Evolutionary conservation across 768 basidiomycete genomes (phyloP), one percentile per base, ranked within the genome.

Genomic region (Auriculariales sp.): DNA sequence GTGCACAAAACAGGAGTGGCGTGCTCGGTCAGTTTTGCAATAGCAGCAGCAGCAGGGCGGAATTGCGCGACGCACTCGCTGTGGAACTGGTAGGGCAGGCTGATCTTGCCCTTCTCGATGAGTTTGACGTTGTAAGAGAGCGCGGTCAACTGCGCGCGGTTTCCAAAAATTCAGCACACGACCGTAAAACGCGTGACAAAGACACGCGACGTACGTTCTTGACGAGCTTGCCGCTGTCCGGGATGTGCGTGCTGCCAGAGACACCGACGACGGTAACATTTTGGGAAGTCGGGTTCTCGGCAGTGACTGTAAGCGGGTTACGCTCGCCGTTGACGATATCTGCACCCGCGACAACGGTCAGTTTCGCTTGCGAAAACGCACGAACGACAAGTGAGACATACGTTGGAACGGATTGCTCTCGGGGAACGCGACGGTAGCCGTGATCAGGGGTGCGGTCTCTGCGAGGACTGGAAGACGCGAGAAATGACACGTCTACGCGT

Each of bases 261-360:
- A 84, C 70, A 56, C 65, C 72, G 52, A 77, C 61, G 15, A 90
- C 66, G 2, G 83, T 85, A 46, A 83, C 70, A 54, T 88, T 84
- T 57, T 71, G 72, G 56, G 74, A 75, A 10, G 83, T 81, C 62
- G 76, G 83, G 65, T 87, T 91, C 64, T 87, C 85, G 11, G 90
- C 70, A 25, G 70, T 63, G 46, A 91, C 63, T 24, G 65, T 64
- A 29, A 91, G 66, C 28, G 72, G 66, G 60, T 88, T 91, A 59
- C 73, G 77, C 69, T 87, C 83, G 52, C 87, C 87, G 56, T 91
- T 91, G 28, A 89, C 78, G 46, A 90, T 68, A 52, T 88, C 87
- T 90, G 58, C n/a, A 54, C 17, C 28, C n/a, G n/a, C n/a, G n/a
- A n/a, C n/a, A n/a, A n/a, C n/a, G n/a, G 28, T 50, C 28, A 10